A percentile compares a stretch with the other conserved stretches of the same genome.
These are phyloP conservation scores for Linum trigynum DNA, from an alignment of 345 rosid species.

Conservation along the genomic window DNA sequence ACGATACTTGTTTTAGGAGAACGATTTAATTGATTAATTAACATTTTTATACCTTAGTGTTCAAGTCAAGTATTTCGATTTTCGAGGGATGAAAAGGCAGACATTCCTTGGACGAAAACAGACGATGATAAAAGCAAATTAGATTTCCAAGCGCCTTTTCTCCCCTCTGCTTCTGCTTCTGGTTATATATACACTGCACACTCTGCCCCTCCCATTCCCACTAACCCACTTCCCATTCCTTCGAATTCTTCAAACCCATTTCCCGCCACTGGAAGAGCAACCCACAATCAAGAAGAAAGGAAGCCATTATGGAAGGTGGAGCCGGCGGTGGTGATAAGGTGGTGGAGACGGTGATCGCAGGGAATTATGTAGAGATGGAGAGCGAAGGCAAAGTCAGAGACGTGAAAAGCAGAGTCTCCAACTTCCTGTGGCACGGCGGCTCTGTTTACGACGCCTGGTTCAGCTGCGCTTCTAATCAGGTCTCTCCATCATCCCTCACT, in stretches of 20 bases:
- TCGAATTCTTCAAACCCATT: neutral
- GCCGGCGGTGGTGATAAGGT: conserved; percentile 54
- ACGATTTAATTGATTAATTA: too few relatives aligned
- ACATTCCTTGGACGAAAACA: too few relatives aligned
- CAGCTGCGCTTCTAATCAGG: conserved; percentile 98
- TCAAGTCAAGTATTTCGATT: too few relatives aligned
- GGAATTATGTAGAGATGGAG: conserved; percentile 95
- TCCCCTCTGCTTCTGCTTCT: neutral
- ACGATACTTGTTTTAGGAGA: too few relatives aligned
- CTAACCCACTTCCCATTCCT: neutral
- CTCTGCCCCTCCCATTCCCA: neutral
- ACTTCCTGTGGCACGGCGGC: conserved; percentile 90
- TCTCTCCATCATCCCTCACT: neutral
- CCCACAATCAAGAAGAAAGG: neutral
- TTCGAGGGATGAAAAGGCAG: too few relatives aligned
- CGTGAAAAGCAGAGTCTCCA: conserved; percentile 57
- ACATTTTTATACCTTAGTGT: too few relatives aligned
- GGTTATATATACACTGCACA: neutral
- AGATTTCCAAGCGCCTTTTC: too few relatives aligned
- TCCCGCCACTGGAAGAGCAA: neutral
- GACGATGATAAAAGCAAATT: too few relatives aligned
- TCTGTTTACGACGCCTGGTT: conserved; percentile 98
- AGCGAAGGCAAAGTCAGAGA: conserved; percentile 49
- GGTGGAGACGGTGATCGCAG: conserved; percentile 79
- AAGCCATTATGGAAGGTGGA: conserved; percentile 2